Base-by-base conservation (phyloP, 1,284 basidiomycete species). In the Irpex sp. region DNA sequence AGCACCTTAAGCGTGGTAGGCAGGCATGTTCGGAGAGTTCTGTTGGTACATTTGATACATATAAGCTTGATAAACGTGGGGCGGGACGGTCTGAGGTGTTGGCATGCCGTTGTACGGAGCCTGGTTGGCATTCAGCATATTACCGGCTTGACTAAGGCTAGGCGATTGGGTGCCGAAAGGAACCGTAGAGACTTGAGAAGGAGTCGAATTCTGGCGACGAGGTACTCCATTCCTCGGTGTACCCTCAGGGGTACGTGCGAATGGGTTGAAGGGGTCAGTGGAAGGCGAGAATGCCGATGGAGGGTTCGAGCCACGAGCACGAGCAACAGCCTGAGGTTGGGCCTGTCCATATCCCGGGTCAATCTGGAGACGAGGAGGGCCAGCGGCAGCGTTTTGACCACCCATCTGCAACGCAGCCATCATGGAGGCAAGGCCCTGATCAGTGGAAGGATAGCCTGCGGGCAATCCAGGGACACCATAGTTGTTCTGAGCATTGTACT, bases 401-500 rank as follows among this genome's bases (percentile, higher is more conserved):
- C 91, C 91, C 90, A 92, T 92, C 75, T 92, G 90, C 68, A 93
- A 77, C 8, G 91, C 88, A 40, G 91, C 91, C 91, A 93, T 93
- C 90, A 93, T 93, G 15, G 90, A 91, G 61, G 91, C 91, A 59
- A 93, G 77, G 17, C 89, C 89, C 73, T 92, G 90, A 70, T 93
- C 90, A 65, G 87, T 91, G 58, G 87, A 85, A 5, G 91, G 88
- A 71, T 92, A 93, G 37, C 89, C 89, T 13, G 88, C 85, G 11
- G 90, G 89, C 58, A 92, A 77, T 3, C 89, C 89, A 44, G 89
- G 88, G 67, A 91, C 83, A 57, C 85, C 85, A 68, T 82, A 89
- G 54, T 79, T 80, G 66, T 73, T 81, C 68, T 86, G 85, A 48
- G 82, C 70, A n/a, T 81, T 79, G 59, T 81, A 80, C 75, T 91